These are phyloP conservation scores for Circinella minor DNA, from an alignment of 371 early-diverging fungal species.

Conservation along the genomic window DNA sequence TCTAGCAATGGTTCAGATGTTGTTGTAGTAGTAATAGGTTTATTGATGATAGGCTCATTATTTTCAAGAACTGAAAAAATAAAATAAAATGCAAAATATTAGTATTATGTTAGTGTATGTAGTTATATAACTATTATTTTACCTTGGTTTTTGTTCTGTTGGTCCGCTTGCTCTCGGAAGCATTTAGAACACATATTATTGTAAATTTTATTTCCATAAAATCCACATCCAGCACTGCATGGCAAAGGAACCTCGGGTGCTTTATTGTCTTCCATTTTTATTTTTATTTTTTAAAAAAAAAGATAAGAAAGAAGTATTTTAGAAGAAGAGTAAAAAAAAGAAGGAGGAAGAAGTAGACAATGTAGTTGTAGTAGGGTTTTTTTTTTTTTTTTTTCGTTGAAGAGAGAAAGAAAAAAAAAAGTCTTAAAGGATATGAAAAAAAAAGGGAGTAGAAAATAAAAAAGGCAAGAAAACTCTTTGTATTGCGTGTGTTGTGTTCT, in stretches of 20 bases:
- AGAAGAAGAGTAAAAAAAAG: not conserved
- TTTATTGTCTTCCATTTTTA: slow-evolving; percentile 66
- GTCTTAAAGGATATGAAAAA: too few species aligned
- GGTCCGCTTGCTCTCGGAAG: slow-evolving; percentile 39
- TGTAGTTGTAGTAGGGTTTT: not conserved
- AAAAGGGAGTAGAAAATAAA: too few species aligned
- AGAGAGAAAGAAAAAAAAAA: slow-evolving; percentile 2
- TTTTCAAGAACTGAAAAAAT: too few species aligned
- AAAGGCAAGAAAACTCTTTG: too few species aligned
- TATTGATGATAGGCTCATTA: not conserved
- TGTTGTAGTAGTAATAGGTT: slow-evolving; percentile 1
- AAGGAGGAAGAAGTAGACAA: not conserved
- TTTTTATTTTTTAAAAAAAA: not conserved
- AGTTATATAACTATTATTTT: too few species aligned
- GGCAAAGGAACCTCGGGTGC: slow-evolving; percentile 54
- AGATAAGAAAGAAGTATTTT: too few species aligned
- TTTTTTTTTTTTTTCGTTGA: slow-evolving; percentile 6
- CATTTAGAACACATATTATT: slow-evolving; percentile 87
- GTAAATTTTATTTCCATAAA: slow-evolving; percentile 66
- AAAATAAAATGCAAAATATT: too few species aligned
- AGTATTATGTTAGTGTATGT: too few species aligned
- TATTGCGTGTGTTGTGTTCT: too few species aligned
- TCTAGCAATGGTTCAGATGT: slow-evolving; percentile 10
- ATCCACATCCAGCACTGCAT: slow-evolving; percentile 72
- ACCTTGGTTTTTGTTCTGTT: slow-evolving; percentile 13